phyloP scores from a whole-genome alignment of 108 stramenopile species.

The Hondaea fermentalgiana region DNA sequence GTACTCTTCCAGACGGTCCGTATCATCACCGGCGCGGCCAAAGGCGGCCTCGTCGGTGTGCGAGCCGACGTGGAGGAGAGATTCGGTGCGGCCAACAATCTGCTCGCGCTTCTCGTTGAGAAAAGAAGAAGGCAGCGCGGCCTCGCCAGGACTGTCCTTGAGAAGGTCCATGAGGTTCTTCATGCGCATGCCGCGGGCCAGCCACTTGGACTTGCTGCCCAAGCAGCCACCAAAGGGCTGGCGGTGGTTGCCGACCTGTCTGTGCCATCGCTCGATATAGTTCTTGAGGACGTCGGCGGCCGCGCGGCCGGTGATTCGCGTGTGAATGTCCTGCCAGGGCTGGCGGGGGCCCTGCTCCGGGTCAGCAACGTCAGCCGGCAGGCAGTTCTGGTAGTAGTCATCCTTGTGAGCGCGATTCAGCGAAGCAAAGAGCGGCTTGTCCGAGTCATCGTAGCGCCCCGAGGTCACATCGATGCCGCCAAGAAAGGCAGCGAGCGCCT shows the following conservation, averaged over 20 bases:
- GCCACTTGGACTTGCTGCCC: neutral
- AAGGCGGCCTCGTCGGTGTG: neutral
- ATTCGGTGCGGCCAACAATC: neutral
- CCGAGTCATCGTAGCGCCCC: neutral
- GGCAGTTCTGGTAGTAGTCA: neutral
- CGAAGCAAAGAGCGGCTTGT: neutral
- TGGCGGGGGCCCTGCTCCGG: neutral
- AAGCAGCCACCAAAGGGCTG: neutral
- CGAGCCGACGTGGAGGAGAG: neutral
- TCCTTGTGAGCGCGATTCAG: neutral
- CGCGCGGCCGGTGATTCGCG: neutral
- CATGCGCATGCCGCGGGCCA: neutral
- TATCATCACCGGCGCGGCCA: neutral
- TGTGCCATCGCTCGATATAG: slow-evolving; percentile 17
- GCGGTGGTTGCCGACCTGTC: neutral
- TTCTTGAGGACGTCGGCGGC: neutral
- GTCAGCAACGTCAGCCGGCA: neutral
- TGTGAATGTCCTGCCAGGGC: slow-evolving; percentile 16
- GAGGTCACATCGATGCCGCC: neutral
- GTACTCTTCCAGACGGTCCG: neutral
- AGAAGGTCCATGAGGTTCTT: neutral
- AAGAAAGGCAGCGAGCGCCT: neutral
- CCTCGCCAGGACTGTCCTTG: neutral
- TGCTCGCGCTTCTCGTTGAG: neutral
- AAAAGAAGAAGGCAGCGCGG: neutral